Base-by-base conservation (phyloP, 2,329 filamentous ascomycete species). In the Simplicillium aogashimaense region DNA sequence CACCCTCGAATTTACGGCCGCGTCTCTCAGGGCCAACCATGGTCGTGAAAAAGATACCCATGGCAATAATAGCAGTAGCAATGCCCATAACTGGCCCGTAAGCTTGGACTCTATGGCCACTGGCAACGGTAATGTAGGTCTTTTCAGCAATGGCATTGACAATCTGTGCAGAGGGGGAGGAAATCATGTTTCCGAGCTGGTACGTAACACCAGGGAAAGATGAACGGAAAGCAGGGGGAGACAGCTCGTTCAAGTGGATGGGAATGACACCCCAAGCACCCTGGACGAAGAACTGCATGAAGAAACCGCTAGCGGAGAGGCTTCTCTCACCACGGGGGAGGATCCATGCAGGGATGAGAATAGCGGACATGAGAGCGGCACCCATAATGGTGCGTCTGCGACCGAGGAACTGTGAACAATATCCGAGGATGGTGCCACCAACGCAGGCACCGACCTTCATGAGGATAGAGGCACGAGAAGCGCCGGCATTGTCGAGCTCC, bases 381-480 rank as follows among this genome's bases (percentile, higher is more conserved):
- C 64, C 57, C 41, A 84, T 70, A 54, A 86, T 86, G 39, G 76
- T 72, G 31, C 80, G 72, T 18, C 85, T 78, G 29, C 85, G 81
- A 12, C 85, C 86, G 36, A 87, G 62, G 54, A 80, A 86, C 54
- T 90, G 84, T 7, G 80, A 86, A 7, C 78, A 51, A 56, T 88
- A 89, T 16, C 85, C 86, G 43, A 85, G 73, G 45, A 83, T 75
- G 33, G 78, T 81, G 18, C 83, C 83, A 29, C 83, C 84, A 1
- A 86, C 75, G 49, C 81, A 84, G 34, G 84, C 83, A 18, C 85
- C 84, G 1, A 74, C 78, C 63, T 88, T 88, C 79, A 86, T 87
- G 43, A 89, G 60, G 49, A 89, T 88, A n/a, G 76, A 82, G 13
- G 83, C 83, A n/a, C 82, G 76, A 7, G 74, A 82, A 4, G 83